A percentile compares a stretch with the other conserved stretches of the same genome.
phyloP scores from a whole-genome alignment of 2,329 filamentous ascomycete species.

The Ceratocystis papillata region DNA sequence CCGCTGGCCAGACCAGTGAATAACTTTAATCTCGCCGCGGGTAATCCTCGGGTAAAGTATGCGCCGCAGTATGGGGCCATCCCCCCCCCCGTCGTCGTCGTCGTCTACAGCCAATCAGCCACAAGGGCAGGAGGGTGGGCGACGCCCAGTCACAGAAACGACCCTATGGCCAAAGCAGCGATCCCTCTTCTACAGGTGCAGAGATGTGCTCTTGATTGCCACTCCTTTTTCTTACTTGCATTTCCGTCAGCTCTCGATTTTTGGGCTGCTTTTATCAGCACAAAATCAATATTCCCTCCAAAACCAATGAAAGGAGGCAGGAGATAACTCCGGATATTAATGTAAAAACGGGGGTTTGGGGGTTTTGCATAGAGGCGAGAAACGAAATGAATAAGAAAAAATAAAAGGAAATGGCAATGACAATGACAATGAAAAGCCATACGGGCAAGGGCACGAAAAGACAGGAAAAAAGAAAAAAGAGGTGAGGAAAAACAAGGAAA shows the following conservation, averaged over 20 bases:
- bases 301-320: neutral
- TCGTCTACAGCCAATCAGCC: no score
- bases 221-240: neutral
- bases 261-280: neutral
- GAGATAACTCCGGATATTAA: neutral
- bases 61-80: no score
- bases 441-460: neutral
- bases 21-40: no score
- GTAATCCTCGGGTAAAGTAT: no score
- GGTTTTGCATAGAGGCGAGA: constrained; percentile 4
- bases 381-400: constrained; percentile 13
- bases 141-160: no score
- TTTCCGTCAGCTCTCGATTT: no score
- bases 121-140: no score
- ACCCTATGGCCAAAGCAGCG: no score
- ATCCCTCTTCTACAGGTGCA: neutral
- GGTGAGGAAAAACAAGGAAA: neutral
- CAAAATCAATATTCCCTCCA: neutral
- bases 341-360: neutral
- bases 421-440: neutral
- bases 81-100: no score
- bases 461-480: neutral
- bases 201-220: neutral
- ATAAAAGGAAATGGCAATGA: neutral
- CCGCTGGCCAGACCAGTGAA: no score